A percentile compares a stretch with the other conserved stretches of the same genome.
Evolutionary conservation across 1,284 basidiomycete genomes (phyloP).

Genomic region (Moniliophthora roreri): DNA sequence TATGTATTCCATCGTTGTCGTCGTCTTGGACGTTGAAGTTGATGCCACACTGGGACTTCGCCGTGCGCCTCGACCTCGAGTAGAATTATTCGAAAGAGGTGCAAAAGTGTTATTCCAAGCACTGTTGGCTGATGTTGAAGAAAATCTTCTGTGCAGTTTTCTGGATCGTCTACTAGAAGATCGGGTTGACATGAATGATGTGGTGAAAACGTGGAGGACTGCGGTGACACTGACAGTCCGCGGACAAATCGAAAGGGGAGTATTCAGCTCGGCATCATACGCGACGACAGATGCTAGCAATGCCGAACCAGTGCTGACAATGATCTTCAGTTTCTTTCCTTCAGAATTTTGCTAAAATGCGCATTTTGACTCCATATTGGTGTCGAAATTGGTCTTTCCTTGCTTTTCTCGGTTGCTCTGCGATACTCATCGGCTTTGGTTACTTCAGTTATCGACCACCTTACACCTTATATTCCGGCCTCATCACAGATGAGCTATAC

Average conservation of each 20-base stretch:
- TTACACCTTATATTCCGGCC: conserved; percentile 5
- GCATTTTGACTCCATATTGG: not conserved
- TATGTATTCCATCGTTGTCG: conserved; percentile 3
- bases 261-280: too few relatives aligned
- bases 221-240: not conserved
- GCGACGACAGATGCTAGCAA: not conserved
- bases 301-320: not conserved
- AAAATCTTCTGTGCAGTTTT: conserved; percentile 31
- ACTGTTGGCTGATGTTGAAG: conserved; percentile 11
- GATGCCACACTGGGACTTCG: not conserved
- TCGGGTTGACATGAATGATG: not conserved
- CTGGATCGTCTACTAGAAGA: conserved; percentile 24
- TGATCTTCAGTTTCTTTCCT: not conserved
- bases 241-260: too few relatives aligned
- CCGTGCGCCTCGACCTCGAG: conserved; percentile 8
- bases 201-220: not conserved
- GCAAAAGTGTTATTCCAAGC: conserved; percentile 15
- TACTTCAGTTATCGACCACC: conserved; percentile 7
- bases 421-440: not conserved
- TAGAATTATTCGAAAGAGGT: conserved; percentile 7
- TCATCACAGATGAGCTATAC: conserved; percentile 2
- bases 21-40: conserved; percentile 2
- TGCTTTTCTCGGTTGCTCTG: not conserved
- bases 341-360: not conserved
- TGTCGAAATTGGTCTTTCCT: not conserved